Percentiles rank a stretch among this genome's conserved stretches.
Conservation (phyloP, 106 monocot genomes). For the Narthecium ossifragum region DNA sequence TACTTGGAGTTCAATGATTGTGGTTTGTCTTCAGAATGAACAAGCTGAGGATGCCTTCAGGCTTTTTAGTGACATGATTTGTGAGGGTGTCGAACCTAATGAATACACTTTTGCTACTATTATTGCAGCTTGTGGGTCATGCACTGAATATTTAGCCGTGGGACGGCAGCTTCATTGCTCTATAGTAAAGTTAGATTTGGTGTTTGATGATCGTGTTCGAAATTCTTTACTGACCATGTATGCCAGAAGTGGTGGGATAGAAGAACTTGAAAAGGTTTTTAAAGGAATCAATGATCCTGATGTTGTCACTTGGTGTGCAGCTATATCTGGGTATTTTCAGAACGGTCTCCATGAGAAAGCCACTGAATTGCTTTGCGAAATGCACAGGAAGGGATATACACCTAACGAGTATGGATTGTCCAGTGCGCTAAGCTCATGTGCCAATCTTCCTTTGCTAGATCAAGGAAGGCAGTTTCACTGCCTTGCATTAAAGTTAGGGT, state of each 20-base stretch:
- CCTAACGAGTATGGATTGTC: conserved; percentile 64
- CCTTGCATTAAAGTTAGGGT: conserved; percentile 53
- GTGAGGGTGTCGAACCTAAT: conserved; percentile 35
- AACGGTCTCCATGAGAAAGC: conserved; percentile 44
- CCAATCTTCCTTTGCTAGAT: conserved; percentile 41
- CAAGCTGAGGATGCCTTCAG: conserved; percentile 34
- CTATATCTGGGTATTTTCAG: conserved; percentile 62
- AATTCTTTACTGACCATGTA: conserved; percentile 73
- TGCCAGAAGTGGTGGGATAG: conserved; percentile 28
- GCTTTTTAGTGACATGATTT: conserved; percentile 42
- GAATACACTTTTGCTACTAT: conserved; percentile 51
- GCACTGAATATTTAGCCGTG: conserved; percentile 4
- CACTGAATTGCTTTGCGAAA: conserved; percentile 23
- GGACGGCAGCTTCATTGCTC: conserved; percentile 52
- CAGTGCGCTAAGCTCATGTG: conserved; percentile 59
- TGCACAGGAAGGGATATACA: conserved; percentile 41
- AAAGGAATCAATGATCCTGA: conserved; percentile 30
- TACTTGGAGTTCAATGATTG: conserved; percentile 77
- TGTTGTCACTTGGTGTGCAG: conserved; percentile 49
- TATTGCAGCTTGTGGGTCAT: conserved; percentile 40
- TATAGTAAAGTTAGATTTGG: conserved; percentile 41
- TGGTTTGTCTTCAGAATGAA: conserved; percentile 29
- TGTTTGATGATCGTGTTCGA: conserved; percentile 23
- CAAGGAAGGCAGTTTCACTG: conserved; percentile 71
- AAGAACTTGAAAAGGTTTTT: conserved; percentile 43